phyloP scores from a whole-genome alignment of 257 asterid species.

The Scutellaria baicalensis region DNA sequence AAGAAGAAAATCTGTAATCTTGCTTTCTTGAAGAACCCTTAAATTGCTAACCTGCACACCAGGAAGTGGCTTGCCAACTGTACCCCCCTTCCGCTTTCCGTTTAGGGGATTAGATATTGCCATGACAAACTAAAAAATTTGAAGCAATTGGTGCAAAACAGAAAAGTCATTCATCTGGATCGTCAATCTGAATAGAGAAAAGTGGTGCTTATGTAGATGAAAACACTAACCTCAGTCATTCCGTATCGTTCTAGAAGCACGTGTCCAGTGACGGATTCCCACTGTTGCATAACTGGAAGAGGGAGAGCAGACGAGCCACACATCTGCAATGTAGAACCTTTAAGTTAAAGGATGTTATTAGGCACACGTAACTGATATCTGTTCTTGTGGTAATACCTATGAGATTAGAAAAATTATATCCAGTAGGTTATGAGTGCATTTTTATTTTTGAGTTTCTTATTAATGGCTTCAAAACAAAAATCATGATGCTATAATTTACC shows the following conservation, averaged over 20 bases:
- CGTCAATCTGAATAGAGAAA: background rate
- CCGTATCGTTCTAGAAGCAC: slow-evolving; percentile 87
- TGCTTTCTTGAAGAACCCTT: background rate
- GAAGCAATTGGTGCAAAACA: slow-evolving; percentile 3
- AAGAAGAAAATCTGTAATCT: background rate
- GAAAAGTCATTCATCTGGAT: background rate
- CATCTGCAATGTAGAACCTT: slow-evolving; percentile 52
- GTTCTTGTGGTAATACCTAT: background rate
- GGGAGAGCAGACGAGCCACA: slow-evolving; percentile 99
- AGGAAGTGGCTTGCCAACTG: slow-evolving; percentile 91
- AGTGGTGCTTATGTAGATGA: background rate
- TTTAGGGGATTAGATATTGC: slow-evolving; percentile 79
- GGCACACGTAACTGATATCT: background rate
- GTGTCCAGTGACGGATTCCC: slow-evolving; percentile 93
- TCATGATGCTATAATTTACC: slow-evolving; percentile 37
- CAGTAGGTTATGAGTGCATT: background rate
- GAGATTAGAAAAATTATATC: background rate
- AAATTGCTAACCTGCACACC: slow-evolving; percentile 74
- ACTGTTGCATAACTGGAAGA: slow-evolving; percentile 90
- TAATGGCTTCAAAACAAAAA: background rate
- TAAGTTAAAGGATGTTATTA: background rate
- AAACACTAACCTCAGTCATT: slow-evolving; percentile 81
- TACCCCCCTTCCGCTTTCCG: slow-evolving; percentile 86
- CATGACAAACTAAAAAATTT: slow-evolving; percentile 76
- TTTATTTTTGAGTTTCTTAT: background rate